These are phyloP conservation scores for Salix udensis DNA, from an alignment of 345 rosid species.

Conservation along the genomic window DNA sequence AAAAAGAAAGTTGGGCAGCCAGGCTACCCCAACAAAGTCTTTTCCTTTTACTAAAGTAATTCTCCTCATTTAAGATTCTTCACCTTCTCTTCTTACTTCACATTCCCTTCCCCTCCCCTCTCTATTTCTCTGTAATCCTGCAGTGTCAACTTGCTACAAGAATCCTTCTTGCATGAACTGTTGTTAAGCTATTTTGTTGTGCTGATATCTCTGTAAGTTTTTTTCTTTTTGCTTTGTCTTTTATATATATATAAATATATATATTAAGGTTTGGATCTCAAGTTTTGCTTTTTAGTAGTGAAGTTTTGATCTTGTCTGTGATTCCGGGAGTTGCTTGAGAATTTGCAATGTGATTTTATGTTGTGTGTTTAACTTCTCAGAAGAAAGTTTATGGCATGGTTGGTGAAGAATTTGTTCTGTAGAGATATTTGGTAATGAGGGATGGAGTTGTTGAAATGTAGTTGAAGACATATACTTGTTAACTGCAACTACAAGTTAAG, in stretches of 20 bases:
- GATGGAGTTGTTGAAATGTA: background rate
- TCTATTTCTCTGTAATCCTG: background rate
- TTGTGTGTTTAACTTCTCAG: background rate
- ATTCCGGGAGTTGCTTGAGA: background rate
- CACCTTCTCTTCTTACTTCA: background rate
- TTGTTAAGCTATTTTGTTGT: background rate
- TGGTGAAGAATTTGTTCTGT: background rate
- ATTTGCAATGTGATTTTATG: background rate
- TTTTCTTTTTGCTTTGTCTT: background rate
- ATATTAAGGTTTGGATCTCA: background rate
- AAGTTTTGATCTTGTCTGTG: background rate
- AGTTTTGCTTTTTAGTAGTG: background rate
- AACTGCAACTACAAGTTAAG: background rate
- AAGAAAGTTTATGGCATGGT: background rate
- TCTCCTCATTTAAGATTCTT: slow-evolving; percentile 1
- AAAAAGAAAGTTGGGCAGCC: background rate
- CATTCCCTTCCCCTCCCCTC: background rate
- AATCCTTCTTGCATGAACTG: background rate
- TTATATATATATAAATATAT: too few relatives aligned
- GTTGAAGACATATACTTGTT: background rate
- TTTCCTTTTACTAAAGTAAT: slow-evolving; percentile 11
- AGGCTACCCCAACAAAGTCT: slow-evolving; percentile 10
- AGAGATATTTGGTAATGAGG: slow-evolving; percentile 1
- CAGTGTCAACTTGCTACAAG: background rate
- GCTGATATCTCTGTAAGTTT: slow-evolving; percentile 7